Evolutionary conservation across 1,284 basidiomycete genomes (phyloP), one percentile per base, ranked within the genome.

Genomic region (Phellinidium pouzarii): DNA sequence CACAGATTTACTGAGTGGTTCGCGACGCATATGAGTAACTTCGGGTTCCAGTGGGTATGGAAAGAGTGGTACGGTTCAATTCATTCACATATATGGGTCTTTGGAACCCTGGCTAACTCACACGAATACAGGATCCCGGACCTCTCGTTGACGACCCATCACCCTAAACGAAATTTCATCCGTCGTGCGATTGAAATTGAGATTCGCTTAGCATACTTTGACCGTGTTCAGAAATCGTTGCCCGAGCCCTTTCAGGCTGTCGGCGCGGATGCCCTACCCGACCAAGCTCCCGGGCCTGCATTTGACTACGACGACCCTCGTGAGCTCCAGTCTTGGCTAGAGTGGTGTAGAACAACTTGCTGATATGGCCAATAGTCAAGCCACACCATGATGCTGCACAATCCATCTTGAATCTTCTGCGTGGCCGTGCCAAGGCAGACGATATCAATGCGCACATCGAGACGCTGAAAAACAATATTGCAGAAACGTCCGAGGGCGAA

Each of bases 11-110:
- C 90, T 0, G 93, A 96, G 60, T 99, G 96, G 96, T 97, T 98
- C 63, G 82, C 91, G 4, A 78, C 91, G 1, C 96, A 99, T 63
- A 87, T 99, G 79, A 94, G 90, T 61, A 99, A 99, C 71, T 99
- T 99, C 68, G 88, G 87, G 19, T 99, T 98, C 72, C 84, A 87
- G 61, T 99, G 96, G 96, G 93, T 94, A n/a, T 99, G 96, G 96
- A 94, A 93, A 63, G 96, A 99, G 77, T 99, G 96, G 95, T 94
- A 58, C n/a, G 42, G 82, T 69, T 4, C 40, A 19, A 51, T 45
- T 20, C 9, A 40, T 25, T 50, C 41, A 48, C 22, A 5, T 22
- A 25, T 25, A 19, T 53, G 51, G 57, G 14, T 29, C 49, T 50
- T 40, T 34, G 7, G 31, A 19, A 20, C 12, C n/a, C 27, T 20